Base-by-base conservation (phyloP, 352 stramenopile species). In the Globisporangium radiosum region DNA sequence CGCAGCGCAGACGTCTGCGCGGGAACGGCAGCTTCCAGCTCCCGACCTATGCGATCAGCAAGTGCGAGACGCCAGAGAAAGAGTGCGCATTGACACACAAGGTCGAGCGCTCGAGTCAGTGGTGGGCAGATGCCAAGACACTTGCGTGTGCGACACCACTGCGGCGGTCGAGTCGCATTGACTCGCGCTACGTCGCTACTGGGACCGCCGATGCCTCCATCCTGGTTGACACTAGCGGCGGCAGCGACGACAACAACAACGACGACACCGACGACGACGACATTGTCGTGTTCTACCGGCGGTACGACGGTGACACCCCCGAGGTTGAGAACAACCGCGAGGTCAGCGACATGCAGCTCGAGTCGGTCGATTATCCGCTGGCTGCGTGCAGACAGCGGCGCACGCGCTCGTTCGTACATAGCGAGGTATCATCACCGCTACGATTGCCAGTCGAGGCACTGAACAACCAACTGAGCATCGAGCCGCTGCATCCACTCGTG, bases 291-390 rank as follows among this genome's bases (percentile, higher is more conserved):
- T 59, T 64, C 45, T 54, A 59, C 50, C 52, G 36, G 36, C 60
- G 49, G 7, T 39, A 33, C 8, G 15, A 51, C n/a, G 33, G 7
- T 10, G 43, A 60, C 5, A n/a, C 25, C 25, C 2, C 13, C 9
- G 47, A 54, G 1, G 40, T 47, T n/a, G 40, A 45, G 14, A 65
- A 65, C 39, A 65, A 65, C 43, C 39, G n/a, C 15, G 52, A 60
- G 52, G 49, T 53, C 14, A 52, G 54, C 4, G 19, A 38, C 44
- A 33, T 10, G 17, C 50, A 13, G 33, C 42, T 10, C 42, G 25
- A 33, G 25, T 33, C 25, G 25, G 25, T 33, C 25, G 25, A 33
- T 33, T 33, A 33, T 33, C 25, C 25, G 25, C 25, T 33, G 25
- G 25, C 25, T 33, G 25, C 25, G 25, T 33, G 25, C 25, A 47